Percentiles rank a stretch among this genome's conserved stretches.
These are phyloP conservation scores for Apiotrichum sp. DNA, from an alignment of 1,284 basidiomycete species.

Conservation along the genomic window DNA sequence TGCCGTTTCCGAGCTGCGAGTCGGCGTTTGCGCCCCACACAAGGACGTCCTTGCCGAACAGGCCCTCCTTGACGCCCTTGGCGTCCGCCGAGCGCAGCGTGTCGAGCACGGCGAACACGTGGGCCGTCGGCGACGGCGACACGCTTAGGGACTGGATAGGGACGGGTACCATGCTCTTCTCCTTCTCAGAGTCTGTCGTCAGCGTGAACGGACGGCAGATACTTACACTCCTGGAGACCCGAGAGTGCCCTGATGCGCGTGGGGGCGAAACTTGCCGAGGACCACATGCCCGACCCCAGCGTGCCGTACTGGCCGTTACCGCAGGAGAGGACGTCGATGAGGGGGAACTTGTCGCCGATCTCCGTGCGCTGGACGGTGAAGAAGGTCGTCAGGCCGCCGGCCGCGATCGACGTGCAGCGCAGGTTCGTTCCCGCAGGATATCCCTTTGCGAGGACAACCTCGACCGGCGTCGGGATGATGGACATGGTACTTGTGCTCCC, in stretches of 20 bases:
- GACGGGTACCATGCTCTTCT: conserved; percentile 60
- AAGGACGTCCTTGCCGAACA: conserved; percentile 24
- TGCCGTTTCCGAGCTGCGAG: conserved; percentile 80
- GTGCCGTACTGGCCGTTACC: conserved; percentile 78
- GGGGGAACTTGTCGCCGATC: conserved; percentile 30
- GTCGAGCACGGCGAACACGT: conserved; percentile 70
- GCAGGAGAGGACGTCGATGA: conserved; percentile 68
- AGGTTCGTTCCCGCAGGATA: conserved; percentile 55
- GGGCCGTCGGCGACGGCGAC: conserved; percentile 68
- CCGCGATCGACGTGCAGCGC: conserved; percentile 60
- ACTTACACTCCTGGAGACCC: conserved; percentile 66
- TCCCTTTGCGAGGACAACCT: conserved; percentile 60
- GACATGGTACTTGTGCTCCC: conserved; percentile 64
- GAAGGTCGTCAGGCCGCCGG: conserved; percentile 57
- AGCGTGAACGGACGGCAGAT: too few relatives aligned
- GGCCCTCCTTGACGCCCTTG: conserved; percentile 37
- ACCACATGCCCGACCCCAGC: conserved; percentile 74
- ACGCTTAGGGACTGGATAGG: conserved; percentile 57
- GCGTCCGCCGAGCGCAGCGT: conserved; percentile 53
- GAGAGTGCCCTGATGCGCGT: conserved; percentile 60
- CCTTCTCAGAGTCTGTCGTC: conserved; percentile 60
- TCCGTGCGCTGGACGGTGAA: conserved; percentile 63
- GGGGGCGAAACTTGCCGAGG: conserved; percentile 65
- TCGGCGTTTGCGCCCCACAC: conserved; percentile 50
- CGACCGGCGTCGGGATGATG: conserved; percentile 74